These are phyloP conservation scores for Styphnolobium japonicum DNA, from an alignment of 306 rosid species.

Conservation along the genomic window DNA sequence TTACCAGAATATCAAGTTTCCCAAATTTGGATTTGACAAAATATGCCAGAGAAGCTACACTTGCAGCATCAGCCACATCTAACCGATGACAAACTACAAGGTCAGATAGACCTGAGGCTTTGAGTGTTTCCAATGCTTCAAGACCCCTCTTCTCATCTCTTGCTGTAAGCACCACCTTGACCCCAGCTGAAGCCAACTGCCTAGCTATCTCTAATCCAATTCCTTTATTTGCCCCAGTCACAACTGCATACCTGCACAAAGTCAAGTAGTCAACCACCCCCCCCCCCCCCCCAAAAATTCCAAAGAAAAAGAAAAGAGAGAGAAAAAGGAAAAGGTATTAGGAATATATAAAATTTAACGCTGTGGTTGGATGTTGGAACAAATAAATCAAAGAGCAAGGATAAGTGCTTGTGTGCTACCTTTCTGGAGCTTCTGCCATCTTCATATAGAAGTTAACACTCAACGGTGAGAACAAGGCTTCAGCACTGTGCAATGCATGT, in stretches of 20 bases:
- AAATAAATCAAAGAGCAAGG: not conserved
- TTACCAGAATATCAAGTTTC: conserved; percentile 9
- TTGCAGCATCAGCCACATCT: not conserved
- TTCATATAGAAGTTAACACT: no score
- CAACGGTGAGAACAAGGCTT: no score
- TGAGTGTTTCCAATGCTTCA: not conserved
- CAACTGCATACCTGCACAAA: not conserved
- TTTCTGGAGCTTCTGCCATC: not conserved
- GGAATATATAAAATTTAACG: no score
- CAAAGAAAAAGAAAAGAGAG: not conserved
- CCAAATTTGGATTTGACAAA: not conserved
- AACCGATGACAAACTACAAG: not conserved
- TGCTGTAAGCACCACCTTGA: not conserved
- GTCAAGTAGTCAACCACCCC: no score
- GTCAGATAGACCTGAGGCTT: not conserved
- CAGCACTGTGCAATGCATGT: no score
- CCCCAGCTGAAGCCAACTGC: not conserved
- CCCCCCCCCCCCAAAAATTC: no score
- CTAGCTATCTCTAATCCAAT: not conserved
- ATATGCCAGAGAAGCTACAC: not conserved
- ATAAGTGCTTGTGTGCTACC: not conserved
- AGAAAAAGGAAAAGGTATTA: not conserved
- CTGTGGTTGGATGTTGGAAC: no score
- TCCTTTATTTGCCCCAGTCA: not conserved
- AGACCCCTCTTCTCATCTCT: not conserved